phyloP scores from a whole-genome alignment of 2,329 filamentous ascomycete species.

The Clonostachys byssicola region DNA sequence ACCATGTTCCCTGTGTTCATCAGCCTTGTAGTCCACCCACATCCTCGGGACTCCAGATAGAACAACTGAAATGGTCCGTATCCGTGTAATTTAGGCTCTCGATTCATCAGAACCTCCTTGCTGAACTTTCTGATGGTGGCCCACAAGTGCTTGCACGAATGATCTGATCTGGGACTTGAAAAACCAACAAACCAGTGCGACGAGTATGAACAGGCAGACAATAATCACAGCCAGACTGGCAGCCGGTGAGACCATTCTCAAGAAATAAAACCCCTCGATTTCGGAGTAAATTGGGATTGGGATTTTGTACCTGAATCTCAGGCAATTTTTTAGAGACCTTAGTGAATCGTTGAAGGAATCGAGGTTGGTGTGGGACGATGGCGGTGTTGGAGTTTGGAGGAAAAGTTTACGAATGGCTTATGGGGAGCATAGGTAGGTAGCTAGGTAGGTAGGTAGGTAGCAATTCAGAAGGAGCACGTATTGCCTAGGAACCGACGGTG shows the following conservation, averaged over 20 bases:
- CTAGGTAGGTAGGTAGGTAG: no score
- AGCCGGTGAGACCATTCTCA: constrained; percentile 19
- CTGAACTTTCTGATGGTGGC: constrained; percentile 4
- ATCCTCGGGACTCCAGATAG: neutral
- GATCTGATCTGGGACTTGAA: constrained; percentile 17
- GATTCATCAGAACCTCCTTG: neutral
- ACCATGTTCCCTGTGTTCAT: neutral
- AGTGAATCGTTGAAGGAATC: neutral
- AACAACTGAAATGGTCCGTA: neutral
- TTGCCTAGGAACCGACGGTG: no score
- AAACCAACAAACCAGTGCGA: constrained; percentile 20
- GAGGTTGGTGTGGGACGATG: neutral
- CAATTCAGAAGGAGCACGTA: no score
- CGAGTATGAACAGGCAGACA: constrained; percentile 18
- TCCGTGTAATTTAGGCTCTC: neutral
- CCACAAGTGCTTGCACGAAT: constrained; percentile 19
- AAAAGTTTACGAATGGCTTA: no score
- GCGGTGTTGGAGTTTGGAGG: neutral
- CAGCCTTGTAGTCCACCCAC: neutral
- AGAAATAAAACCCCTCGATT: no score
- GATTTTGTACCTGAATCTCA: no score
- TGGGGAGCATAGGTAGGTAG: no score
- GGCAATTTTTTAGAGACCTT: no score
- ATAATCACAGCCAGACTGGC: constrained; percentile 22
- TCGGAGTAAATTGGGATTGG: no score